Percentiles rank a stretch among this genome's conserved stretches.
phyloP scores from a whole-genome alignment of 2,329 filamentous ascomycete species.

The Colletotrichum sp. region DNA sequence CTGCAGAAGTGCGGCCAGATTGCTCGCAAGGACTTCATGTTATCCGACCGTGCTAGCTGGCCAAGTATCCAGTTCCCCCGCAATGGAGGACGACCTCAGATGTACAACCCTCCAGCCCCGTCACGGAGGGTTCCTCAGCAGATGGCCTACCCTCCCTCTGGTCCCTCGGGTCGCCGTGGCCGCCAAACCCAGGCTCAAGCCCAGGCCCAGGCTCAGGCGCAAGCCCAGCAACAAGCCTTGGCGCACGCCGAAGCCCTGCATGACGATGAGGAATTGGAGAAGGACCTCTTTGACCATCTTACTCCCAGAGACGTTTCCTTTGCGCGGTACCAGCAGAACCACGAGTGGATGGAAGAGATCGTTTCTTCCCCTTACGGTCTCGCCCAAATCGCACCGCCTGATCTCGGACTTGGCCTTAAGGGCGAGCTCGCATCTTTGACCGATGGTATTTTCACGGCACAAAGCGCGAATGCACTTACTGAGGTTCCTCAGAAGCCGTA shows the following conservation, averaged over 20 bases:
- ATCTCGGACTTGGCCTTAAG: conserved; percentile 83
- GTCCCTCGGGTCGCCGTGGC: conserved; percentile 35
- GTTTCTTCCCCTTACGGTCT: conserved; percentile 89
- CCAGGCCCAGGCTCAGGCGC: conserved; percentile 38
- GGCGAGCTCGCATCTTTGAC: conserved; percentile 85
- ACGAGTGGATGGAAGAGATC: conserved; percentile 99
- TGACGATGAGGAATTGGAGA: conserved; percentile 87
- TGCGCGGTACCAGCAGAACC: conserved; percentile 88
- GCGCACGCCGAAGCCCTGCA: conserved; percentile 34
- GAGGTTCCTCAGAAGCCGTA: conserved; percentile 62
- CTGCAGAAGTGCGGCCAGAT: conserved; percentile 81
- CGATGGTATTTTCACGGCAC: conserved; percentile 80
- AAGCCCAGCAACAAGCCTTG: conserved; percentile 22
- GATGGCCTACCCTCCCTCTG: conserved; percentile 66
- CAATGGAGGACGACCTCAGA: conserved; percentile 53
- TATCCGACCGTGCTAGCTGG: conserved; percentile 89
- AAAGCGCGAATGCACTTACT: conserved; percentile 55
- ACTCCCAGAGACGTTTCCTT: conserved; percentile 89
- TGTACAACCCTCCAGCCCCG: conserved; percentile 47
- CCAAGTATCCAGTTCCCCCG: conserved; percentile 78
- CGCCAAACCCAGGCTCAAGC: conserved; percentile 41
- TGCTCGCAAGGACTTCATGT: conserved; percentile 91
- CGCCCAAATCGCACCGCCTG: conserved; percentile 82
- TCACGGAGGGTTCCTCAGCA: conserved; percentile 59
- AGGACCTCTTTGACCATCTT: conserved; percentile 82